Base-by-base conservation (phyloP, 2,329 filamentous ascomycete genomes). In the Tolypocladium endophyticum region DNA sequence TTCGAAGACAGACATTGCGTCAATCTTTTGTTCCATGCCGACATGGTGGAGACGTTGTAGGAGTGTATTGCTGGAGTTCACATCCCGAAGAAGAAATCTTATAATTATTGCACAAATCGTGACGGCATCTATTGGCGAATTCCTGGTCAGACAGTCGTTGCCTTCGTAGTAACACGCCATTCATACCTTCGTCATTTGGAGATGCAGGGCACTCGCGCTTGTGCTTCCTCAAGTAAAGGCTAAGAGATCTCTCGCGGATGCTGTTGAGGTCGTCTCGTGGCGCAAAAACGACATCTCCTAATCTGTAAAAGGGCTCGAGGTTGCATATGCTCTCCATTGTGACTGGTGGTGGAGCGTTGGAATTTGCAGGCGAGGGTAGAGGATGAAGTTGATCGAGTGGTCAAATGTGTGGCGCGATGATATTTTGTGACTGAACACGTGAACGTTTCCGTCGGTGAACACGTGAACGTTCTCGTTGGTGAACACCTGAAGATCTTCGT, bases 311-410 rank as follows among this genome's bases (percentile, higher is more conserved):
- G 36, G 67, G 66, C 16, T 57, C 58, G 59, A 69, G 65, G 35
- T 60, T 65, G 59, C 62, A 65, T 16, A 66, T 58, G 47, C 58
- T 67, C 35, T 68, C 66, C 67, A 69, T 68, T 2, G 8, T 30
- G 47, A 28, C 16, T 18, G 16, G 25, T 11, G 28, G 2, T 18
- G 11, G 9, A 5, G 23, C 30, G 43, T 20, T 30, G 25, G 25
- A 50, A 14, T 30, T 8, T 14, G 25, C 45, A 50, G 11, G 30
- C 30, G 30, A 33, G 30, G 30, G 30, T 33, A 33, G 30, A 33
- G 30, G 30, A 33, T 33, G 30, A 33, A 33, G 8, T 4, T 33
- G 8, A 33, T 33, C 8, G 30, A 33, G 30, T 33, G 30, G 30
- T 8, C 4, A 33, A 33, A 33, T 8, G 4, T 33, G 30, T 33